Evolutionary conservation across 2,329 filamentous ascomycete species (phyloP), one percentile per base, ranked within the genome.

Genomic region (Aspergillus udagawae): DNA sequence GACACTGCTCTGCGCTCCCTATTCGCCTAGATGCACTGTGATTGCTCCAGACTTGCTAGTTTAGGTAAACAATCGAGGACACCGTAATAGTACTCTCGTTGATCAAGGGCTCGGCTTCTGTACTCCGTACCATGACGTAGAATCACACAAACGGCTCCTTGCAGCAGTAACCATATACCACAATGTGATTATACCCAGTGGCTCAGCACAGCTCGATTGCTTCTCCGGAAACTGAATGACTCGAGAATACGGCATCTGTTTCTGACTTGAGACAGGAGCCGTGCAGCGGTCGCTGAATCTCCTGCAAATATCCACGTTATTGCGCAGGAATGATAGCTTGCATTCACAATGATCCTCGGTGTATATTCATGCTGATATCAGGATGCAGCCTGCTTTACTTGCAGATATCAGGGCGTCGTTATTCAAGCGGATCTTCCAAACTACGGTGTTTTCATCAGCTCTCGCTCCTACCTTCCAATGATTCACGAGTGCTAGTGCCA

Each of bases 141-240:
- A n/a, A 42, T 52, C n/a, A 29, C 42, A 55, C 54, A 49, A 51
- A n/a, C 49, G 28, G 54, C 14, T 20, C 8, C 28, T 29, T 56
- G 54, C 42, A 49, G 10, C 20, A 14, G 23, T 27, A 23, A 14
- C 12, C 4, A 20, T 47, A 20, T 20, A 55, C 10, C 21, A 52
- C 49, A 56, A 52, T 56, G 49, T 28, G 42, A 51, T 56, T 56
- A 28, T 32, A 6, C 21, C 38, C 25, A 41, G 27, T 51, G 17
- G 51, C 44, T 38, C 29, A n/a, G 25, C 41, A 21, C 51, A 45
- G 9, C 32, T 38, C 32, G 14, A 38, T 17, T 38, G 32, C 32
- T 38, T 38, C 32, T 3, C 29, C 7, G 10, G 2, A 9, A 51
- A 29, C 38, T 7, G 29, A 49, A 6, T 38, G 28, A 42, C 12